These are phyloP conservation scores for Lonicera japonica DNA, from an alignment of 129 eudicot genomes.

Conservation along the genomic window DNA sequence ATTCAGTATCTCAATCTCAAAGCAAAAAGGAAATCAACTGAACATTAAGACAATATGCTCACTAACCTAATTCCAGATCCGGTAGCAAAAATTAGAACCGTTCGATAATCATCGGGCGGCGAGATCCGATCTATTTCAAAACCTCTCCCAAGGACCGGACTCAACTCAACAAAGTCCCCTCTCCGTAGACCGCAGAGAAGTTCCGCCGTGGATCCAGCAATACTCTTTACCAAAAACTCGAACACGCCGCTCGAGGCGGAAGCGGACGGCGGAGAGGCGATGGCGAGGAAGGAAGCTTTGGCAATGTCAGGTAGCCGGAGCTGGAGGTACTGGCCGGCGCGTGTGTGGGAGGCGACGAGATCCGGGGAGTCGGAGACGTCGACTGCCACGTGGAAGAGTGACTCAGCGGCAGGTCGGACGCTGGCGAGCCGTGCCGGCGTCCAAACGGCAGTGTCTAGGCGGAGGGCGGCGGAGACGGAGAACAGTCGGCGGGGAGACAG, in stretches of 20 bases:
- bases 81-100: conserved; percentile 78
- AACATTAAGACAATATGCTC: neutral
- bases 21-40: neutral
- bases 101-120: conserved; percentile 54
- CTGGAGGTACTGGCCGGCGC: conserved; percentile 85
- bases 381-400: conserved; percentile 63
- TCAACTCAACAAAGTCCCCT: conserved; percentile 81
- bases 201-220: conserved; percentile 89
- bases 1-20: too few relatives aligned
- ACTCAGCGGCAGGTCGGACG: conserved; percentile 77
- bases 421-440: conserved; percentile 49
- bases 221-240: conserved; percentile 71
- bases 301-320: conserved; percentile 52
- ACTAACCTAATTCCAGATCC: conserved; percentile 99
- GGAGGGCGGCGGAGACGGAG: conserved; percentile 55
- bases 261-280: conserved; percentile 79
- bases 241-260: conserved; percentile 53
- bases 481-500: conserved; percentile 40
- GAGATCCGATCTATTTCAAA: conserved; percentile 50
- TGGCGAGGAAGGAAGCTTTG: conserved; percentile 67
- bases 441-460: conserved; percentile 62
- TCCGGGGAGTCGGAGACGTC: conserved; percentile 74
- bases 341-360: conserved; percentile 56
- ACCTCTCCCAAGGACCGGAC: conserved; percentile 70
- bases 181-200: conserved; percentile 49